Percentiles rank a stretch among this genome's conserved stretches.
phyloP scores from a whole-genome alignment of 768 basidiomycete species.

The Russula earlei region DNA sequence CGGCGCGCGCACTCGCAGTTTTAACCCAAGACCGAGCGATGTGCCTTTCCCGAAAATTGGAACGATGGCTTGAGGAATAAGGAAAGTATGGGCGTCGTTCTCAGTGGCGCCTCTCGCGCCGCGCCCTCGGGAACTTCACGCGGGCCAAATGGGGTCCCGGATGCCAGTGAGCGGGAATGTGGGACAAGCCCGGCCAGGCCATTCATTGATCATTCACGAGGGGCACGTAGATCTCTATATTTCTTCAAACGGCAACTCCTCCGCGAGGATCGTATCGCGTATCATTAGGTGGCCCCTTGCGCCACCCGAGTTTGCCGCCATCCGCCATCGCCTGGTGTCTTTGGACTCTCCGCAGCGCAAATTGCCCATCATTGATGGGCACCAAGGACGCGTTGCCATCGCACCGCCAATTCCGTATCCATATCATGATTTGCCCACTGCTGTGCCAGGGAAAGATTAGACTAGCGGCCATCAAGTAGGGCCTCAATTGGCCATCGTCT shows the following conservation, averaged over 20 bases:
- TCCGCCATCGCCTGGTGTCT: not conserved
- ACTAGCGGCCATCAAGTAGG: too few species aligned
- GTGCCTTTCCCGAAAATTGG: too few species aligned
- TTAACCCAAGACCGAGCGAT: too few species aligned
- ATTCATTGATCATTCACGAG: not conserved
- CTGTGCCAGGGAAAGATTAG: too few species aligned
- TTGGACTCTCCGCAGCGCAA: not conserved
- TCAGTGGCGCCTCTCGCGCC: not conserved
- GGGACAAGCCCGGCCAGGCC: too few species aligned
- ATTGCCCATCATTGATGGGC: not conserved
- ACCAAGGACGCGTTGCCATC: not conserved
- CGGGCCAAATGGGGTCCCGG: not conserved
- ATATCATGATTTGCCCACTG: not conserved
- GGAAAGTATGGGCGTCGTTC: too few species aligned
- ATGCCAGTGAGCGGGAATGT: not conserved
- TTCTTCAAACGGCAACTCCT: not conserved
- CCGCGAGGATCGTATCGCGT: not conserved
- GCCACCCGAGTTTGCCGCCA: constrained; percentile 6
- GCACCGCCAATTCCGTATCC: not conserved
- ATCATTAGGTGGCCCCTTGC: not conserved
- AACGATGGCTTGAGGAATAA: too few species aligned
- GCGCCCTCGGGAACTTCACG: not conserved
- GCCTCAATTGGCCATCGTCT: too few species aligned
- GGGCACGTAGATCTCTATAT: constrained; percentile 2
- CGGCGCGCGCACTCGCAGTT: too few species aligned